Percentiles rank a stretch among this genome's conserved stretches.
phyloP scores from a whole-genome alignment of 805 yeast species.

The Saccharomycopsis sp. region DNA sequence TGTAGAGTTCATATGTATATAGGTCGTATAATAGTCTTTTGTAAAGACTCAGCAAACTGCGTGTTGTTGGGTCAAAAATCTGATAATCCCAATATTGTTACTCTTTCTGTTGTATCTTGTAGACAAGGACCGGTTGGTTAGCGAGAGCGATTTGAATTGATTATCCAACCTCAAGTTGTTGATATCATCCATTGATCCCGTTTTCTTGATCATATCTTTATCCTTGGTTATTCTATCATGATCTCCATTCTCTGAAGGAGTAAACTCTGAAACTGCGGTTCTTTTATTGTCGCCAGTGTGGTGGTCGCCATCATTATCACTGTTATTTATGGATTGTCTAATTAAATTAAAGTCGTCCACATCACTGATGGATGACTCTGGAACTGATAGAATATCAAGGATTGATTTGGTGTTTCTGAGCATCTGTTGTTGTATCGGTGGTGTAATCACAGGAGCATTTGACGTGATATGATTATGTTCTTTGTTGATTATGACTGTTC shows the following conservation, averaged over 20 bases:
- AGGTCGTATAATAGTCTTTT: background rate
- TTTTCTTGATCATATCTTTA: constrained; percentile 4
- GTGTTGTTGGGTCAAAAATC: constrained; percentile 17
- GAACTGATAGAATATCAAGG: constrained; percentile 11
- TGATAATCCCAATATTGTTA: constrained; percentile 15
- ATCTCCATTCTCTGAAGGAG: background rate
- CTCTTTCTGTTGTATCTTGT: constrained; percentile 16
- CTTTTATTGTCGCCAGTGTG: background rate
- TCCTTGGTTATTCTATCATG: background rate
- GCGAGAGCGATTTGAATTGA: constrained; percentile 7
- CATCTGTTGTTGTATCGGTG: constrained; percentile 3
- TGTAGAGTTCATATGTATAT: no score
- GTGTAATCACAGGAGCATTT: constrained; percentile 1
- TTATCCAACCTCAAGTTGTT: constrained; percentile 13
- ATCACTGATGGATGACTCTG: constrained; percentile 13
- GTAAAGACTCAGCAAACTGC: background rate
- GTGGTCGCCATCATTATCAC: background rate
- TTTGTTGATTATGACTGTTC: constrained; percentile 13
- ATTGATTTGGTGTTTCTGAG: constrained; percentile 5
- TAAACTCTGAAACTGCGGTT: background rate
- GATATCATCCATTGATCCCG: constrained; percentile 14
- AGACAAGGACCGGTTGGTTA: constrained; percentile 10
- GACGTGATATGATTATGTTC: background rate
- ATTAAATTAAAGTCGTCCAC: constrained; percentile 6
- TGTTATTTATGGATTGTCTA: background rate